Evolutionary conservation across 148 eudicot genomes (phyloP).

Genomic region (Nyssa sinensis): DNA sequence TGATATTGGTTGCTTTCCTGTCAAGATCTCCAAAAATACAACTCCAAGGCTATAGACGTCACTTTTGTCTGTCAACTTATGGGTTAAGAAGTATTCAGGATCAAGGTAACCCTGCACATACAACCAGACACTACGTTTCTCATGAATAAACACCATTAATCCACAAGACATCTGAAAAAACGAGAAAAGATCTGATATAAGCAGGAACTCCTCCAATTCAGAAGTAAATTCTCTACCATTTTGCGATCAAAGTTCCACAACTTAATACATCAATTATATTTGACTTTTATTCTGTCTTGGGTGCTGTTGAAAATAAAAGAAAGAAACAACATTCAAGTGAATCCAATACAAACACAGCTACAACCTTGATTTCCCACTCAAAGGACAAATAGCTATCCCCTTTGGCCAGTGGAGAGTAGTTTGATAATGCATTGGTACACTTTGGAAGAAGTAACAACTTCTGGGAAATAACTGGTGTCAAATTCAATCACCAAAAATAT

Average conservation of each 20-base stretch:
- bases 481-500: too few relatives aligned
- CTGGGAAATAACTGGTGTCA: too few relatives aligned
- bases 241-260: neutral
- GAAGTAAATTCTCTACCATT: neutral
- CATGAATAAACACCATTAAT: neutral
- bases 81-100: constrained; percentile 84
- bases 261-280: neutral
- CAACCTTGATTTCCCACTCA: too few relatives aligned
- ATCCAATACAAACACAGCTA: too few relatives aligned
- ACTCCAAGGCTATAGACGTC: constrained; percentile 88
- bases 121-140: neutral
- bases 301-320: neutral
- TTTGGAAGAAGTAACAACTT: too few relatives aligned
- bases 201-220: neutral
- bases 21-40: constrained; percentile 78
- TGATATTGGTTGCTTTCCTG: constrained; percentile 70
- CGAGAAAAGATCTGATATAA: neutral
- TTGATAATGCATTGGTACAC: too few relatives aligned
- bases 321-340: neutral
- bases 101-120: constrained; percentile 80
- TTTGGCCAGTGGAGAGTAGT: too few relatives aligned
- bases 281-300: neutral
- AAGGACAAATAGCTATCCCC: too few relatives aligned
- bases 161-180: neutral
- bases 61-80: constrained; percentile 77